Conservation (phyloP, 495 filamentous ascomycete genomes). For the Penicillium coffeae region DNA sequence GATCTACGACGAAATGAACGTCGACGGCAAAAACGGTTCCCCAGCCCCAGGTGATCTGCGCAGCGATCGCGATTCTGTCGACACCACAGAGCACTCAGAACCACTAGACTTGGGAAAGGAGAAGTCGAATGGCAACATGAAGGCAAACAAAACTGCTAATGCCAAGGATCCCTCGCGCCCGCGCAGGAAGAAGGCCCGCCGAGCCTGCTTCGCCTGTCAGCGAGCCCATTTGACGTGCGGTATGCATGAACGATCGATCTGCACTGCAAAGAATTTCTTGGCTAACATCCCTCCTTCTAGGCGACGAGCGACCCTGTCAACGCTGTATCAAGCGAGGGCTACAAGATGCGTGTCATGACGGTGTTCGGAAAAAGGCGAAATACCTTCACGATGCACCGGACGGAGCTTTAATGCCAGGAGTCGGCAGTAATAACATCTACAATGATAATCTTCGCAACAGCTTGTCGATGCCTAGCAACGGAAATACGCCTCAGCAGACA, state of each 20-base stretch:
- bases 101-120: constrained; percentile 39
- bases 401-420: constrained; percentile 63
- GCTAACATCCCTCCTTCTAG: constrained; percentile 36
- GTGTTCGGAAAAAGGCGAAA: constrained; percentile 93
- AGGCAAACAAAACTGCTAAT: constrained; percentile 56
- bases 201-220: constrained; percentile 96
- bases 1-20: constrained; percentile 49
- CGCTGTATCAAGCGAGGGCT: constrained; percentile 91
- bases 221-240: constrained; percentile 96
- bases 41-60: constrained; percentile 44
- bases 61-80: constrained; percentile 49
- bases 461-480: constrained; percentile 31
- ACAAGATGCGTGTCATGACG: constrained; percentile 87
- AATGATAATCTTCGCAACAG: constrained; percentile 32
- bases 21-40: constrained; percentile 44
- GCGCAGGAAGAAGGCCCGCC: constrained; percentile 89
- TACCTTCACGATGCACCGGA: constrained; percentile 95
- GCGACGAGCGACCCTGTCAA: constrained; percentile 85
- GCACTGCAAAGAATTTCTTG: constrained; percentile 5
- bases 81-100: constrained; percentile 45
- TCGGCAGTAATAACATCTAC: constrained; percentile 40
- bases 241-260: constrained; percentile 47
- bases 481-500: constrained; percentile 22
- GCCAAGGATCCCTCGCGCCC: constrained; percentile 85
- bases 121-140: constrained; percentile 55